A percentile compares a stretch with the other conserved stretches of the same genome.
Evolutionary conservation across 2,329 filamentous ascomycete genomes (phyloP).

Genomic region (Bipolaris oryzae): DNA sequence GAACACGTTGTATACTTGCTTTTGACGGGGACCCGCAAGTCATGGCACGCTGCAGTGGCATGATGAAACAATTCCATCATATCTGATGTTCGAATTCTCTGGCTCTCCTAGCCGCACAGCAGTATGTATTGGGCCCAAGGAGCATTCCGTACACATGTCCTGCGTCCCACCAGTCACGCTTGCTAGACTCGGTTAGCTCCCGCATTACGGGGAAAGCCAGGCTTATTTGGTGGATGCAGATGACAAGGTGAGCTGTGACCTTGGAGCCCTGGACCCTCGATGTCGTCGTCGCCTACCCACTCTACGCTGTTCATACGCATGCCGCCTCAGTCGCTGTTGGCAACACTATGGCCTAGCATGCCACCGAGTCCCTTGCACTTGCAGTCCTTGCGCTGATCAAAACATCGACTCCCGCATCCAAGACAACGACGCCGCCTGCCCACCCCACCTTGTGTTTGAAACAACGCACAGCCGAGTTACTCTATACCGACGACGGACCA

Average conservation of each 20-base stretch:
- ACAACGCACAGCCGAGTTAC: neutral
- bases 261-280: slow-evolving; percentile 13
- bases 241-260: slow-evolving; percentile 22
- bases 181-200: slow-evolving; percentile 19
- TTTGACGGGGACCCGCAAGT: neutral
- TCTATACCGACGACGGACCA: slow-evolving; percentile 48
- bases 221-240: slow-evolving; percentile 11
- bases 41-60: neutral
- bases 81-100: neutral
- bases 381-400: slow-evolving; percentile 9
- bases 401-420: slow-evolving; percentile 14
- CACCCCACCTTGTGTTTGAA: slow-evolving; percentile 6
- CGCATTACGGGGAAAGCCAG: slow-evolving; percentile 25
- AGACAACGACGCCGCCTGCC: slow-evolving; percentile 19
- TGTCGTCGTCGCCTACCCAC: slow-evolving; percentile 6
- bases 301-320: slow-evolving; percentile 7
- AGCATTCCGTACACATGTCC: neutral
- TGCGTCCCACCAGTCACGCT: slow-evolving; percentile 1
- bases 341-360: slow-evolving; percentile 34
- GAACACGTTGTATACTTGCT: neutral
- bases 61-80: neutral
- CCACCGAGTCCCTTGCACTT: slow-evolving; percentile 18
- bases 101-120: neutral
- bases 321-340: slow-evolving; percentile 20
- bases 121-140: neutral